Evolutionary conservation across 2,329 filamentous ascomycete species (phyloP), one percentile per base, ranked within the genome.

Genomic region (Fusarium sp.): DNA sequence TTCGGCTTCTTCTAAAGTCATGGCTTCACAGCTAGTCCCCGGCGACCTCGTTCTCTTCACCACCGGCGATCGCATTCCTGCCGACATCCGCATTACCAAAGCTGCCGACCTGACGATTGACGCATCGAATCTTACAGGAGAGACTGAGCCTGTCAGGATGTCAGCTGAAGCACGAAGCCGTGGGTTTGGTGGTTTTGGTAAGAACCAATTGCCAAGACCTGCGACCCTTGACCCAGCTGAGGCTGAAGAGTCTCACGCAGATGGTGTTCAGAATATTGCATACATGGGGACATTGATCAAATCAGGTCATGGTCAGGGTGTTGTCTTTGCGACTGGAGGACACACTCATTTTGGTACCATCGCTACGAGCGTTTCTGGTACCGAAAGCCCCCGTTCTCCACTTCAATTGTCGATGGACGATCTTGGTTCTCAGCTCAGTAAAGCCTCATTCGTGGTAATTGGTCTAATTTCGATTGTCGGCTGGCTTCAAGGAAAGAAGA

Each of bases 281-380:
- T 98, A 98, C 79, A 98, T 99, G 95, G 96, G 96, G 29, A 99
- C 96, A 5, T 81, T 99, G 71, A 94, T 99, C 34, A 93, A 95
- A 72, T 98, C 95, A 38, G 96, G 96, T 14, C 92, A 99, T 76
- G 96, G 96, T 0, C 95, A 97, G 79, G 96, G 96, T 45, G 91
- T 99, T 72, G 96, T 99, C n/a, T 97, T 98, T 79, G 94, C 95
- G 11, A 99, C 96, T 9, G 97, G 97, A 59, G 92, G 92, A 32
- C 90, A 93, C 63, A 99, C 97, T 0, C 94, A 98, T 76, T 98
- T 99, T 80, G 96, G 96, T 44, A 95, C 94, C 52, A 99, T 99
- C 74, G 97, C 95, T 22, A 92, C 95, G 18, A 98, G 95, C 56
- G 88, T 99, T 27, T 94, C 95, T 51, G 93, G 96, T 67, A 99